Evolutionary conservation across 2,329 filamentous ascomycete genomes (phyloP).

Genomic region (Paraconiothyrium sp.): DNA sequence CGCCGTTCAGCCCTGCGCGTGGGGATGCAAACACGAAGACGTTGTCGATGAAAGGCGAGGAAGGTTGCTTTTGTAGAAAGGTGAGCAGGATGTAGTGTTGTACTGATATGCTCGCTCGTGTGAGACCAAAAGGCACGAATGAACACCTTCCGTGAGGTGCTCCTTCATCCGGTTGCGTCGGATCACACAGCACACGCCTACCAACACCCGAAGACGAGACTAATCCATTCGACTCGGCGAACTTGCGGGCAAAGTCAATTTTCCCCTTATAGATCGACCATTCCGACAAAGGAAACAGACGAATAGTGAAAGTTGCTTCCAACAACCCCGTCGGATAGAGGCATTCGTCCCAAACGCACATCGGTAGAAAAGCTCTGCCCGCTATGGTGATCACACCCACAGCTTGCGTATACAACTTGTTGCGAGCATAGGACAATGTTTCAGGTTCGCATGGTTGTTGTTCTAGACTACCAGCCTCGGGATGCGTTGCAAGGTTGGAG

Average conservation of each 20-base stretch:
- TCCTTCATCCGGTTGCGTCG: background rate
- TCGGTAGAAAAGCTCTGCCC: background rate
- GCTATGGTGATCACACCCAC: background rate
- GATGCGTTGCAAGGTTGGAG: background rate
- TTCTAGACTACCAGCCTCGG: background rate
- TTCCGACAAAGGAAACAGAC: background rate
- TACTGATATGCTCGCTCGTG: background rate
- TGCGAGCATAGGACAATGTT: background rate
- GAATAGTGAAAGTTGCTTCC: no score
- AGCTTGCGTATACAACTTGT: background rate
- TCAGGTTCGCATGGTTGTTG: slow-evolving; percentile 9
- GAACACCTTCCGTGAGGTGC: background rate
- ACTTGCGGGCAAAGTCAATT: background rate
- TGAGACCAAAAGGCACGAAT: slow-evolving; percentile 1
- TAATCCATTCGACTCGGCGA: background rate
- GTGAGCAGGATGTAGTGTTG: background rate
- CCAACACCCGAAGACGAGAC: no score
- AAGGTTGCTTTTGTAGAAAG: background rate
- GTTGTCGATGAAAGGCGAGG: background rate
- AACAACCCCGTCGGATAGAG: background rate
- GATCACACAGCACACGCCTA: background rate
- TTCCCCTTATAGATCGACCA: background rate
- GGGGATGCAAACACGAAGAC: slow-evolving; percentile 26
- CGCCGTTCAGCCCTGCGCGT: slow-evolving; percentile 32
- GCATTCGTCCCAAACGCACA: background rate